Base-by-base conservation (phyloP, 2,329 filamentous ascomycete genomes). In the Pseudogymnoascus sp. region DNA sequence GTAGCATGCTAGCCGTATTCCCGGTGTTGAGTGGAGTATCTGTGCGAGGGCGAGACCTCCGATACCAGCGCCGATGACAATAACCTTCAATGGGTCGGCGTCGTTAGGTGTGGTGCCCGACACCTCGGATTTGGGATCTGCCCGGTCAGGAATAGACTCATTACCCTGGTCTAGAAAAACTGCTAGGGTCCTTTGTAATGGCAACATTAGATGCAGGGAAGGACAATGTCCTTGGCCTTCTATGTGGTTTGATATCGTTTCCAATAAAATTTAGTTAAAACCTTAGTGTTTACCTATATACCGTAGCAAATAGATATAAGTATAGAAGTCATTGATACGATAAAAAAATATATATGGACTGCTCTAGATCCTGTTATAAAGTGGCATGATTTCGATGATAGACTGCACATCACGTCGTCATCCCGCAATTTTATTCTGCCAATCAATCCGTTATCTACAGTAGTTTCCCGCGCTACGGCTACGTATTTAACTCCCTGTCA, bases 61-160 rank as follows among this genome's bases (percentile, higher is more conserved):
- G 26, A 71, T 57, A 16, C 70, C 70, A 36, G 65, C 70, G 7
- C 70, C 70, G 29, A 72, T 66, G 47, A 72, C 64, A 11, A 47
- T 47, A 47, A 47, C 42, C 18, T 47, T 47, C 42, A 47, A 23
- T 23, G 42, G 11, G 18, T 47, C 40, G n/a, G 11, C 7, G 42
- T 12, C 42, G 42, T 23, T 23, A 67, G 71, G 4, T 73, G 71
- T 57, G 76, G 73, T 61, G 63, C 69, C 37, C 65, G 71, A 34
- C 72, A 74, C 3, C 68, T 79, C 42, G 64, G 64, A 6, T 66
- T 71, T 6, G 11, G 21, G 21, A 23, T 47, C 42, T 47, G 16
- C 39, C 8, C 16, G 4, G 16, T 11, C 39, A 42, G n/a, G 16
- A 18, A 18, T 42, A 18, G 16, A 18, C n/a, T 42, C 16, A 10